Conservation (phyloP, 257 asterid species). For the Solanum appendiculatum region DNA sequence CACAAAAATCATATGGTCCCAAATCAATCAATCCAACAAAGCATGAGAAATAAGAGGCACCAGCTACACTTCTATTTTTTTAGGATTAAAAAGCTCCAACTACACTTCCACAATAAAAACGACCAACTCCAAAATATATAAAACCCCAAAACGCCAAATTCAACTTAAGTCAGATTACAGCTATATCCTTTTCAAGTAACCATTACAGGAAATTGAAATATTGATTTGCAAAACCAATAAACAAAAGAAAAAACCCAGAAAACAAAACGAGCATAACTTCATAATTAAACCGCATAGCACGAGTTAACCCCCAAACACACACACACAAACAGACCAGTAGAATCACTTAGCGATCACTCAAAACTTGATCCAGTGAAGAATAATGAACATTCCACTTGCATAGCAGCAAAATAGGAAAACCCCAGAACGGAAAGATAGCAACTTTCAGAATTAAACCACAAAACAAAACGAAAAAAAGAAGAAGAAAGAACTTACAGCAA, state of each 20-base stretch:
- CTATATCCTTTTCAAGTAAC: neutral
- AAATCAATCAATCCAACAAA: neutral
- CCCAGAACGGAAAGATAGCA: neutral
- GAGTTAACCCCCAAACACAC: neutral
- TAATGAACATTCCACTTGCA: neutral
- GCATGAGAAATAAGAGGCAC: neutral
- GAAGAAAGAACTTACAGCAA: slow-evolving; percentile 3
- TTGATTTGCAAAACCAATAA: neutral
- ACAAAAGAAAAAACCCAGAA: neutral
- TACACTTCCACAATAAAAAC: neutral
- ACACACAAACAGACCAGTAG: neutral
- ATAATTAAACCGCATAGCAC: neutral
- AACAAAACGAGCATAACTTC: neutral
- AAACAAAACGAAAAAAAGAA: neutral
- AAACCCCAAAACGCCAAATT: neutral
- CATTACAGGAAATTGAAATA: neutral
- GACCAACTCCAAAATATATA: neutral
- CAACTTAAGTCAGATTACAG: neutral
- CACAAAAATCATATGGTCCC: neutral
- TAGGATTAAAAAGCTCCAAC: neutral
- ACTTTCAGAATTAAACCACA: neutral
- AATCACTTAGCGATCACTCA: neutral
- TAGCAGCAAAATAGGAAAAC: neutral
- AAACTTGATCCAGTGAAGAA: neutral
- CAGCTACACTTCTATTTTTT: neutral